Percentiles rank a stretch among this genome's conserved stretches.
These are phyloP conservation scores for Paradendryphiella salina DNA, from an alignment of 2,329 filamentous ascomycete genomes.

Conservation along the genomic window DNA sequence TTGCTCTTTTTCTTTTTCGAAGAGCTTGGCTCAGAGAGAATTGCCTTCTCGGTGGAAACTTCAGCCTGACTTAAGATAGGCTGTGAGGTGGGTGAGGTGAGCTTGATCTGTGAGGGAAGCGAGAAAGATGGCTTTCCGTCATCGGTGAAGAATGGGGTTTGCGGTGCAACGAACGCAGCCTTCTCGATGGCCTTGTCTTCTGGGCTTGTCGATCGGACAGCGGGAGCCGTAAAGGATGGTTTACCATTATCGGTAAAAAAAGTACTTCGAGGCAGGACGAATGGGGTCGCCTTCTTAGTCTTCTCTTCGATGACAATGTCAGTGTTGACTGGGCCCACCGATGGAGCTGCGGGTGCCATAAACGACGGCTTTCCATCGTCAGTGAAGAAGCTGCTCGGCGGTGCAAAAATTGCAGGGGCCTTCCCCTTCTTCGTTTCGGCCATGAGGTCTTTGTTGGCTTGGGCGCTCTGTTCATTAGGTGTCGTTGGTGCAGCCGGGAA, in stretches of 20 bases:
- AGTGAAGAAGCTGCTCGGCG: conserved; percentile 7
- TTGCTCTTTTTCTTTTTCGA: conserved; percentile 33
- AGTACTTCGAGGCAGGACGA: too few species aligned
- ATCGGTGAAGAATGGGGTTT: background rate
- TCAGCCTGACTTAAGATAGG: conserved; percentile 4
- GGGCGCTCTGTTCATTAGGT: background rate
- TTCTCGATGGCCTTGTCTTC: background rate
- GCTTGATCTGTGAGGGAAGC: background rate
- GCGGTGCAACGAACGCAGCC: background rate
- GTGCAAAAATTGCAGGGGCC: background rate
- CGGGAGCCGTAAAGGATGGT: too few species aligned
- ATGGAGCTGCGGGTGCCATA: too few species aligned
- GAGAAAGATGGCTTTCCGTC: conserved; percentile 2
- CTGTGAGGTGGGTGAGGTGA: background rate
- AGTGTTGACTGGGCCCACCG: background rate
- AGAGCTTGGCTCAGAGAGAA: conserved; percentile 12
- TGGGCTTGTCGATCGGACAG: background rate
- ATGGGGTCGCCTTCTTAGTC: too few species aligned
- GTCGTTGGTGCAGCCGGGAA: background rate
- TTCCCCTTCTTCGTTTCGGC: background rate
- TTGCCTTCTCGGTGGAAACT: conserved; percentile 11
- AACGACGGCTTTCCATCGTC: conserved; percentile 10
- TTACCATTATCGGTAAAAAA: too few species aligned
- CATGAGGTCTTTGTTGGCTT: background rate
- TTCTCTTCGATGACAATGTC: background rate